Base-by-base conservation (phyloP, 805 yeast species). In the Cyberlindnera xishuangbannaensis region DNA sequence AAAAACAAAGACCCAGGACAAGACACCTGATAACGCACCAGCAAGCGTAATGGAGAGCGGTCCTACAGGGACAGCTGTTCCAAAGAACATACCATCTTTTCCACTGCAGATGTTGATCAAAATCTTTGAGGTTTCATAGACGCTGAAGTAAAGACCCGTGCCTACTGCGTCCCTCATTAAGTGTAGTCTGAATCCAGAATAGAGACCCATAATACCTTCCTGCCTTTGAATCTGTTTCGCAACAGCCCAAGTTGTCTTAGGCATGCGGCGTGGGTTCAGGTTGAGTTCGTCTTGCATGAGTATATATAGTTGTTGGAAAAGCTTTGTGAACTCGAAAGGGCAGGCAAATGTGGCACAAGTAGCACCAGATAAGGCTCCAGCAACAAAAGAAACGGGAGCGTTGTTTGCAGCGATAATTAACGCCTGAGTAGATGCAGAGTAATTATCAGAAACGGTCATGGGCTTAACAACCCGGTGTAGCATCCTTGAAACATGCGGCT, bases 321-420 rank as follows among this genome's bases (percentile, higher is more conserved):
- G 66, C 55, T 85, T 86, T 30, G 90, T 77, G 58, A 83, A 73
- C 55, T 85, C 95, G 53, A 85, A 85, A 2, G 95, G 95, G 45
- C 90, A 81, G 3, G 87, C 83, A 54, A 78, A 73, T 6, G 69
- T 22, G 4, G 85, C 69, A 11, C 82, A 76, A 3, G 67, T 57
- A 6, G 72, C 72, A 5, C 95, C 95, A 0, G 92, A 75, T 0
- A 73, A 41, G 4, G 71, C 59, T 5, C 95, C 95, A 1, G 88
- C 65, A 1, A 63, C 27, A 33, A 76, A 65, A 38, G 64, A 47
- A 40, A 67, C 42, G 45, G 83, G 67, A 36, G 73, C 47, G 54
- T 64, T 68, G 29, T 62, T 56, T 6, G 56, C 7, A 2, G 58
- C 59, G 11, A 40, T 12, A 9, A 42, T 24, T 4, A 44, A 2